These are phyloP conservation scores for Auricularia sp. DNA, from an alignment of 768 basidiomycete genomes.

Conservation along the genomic window DNA sequence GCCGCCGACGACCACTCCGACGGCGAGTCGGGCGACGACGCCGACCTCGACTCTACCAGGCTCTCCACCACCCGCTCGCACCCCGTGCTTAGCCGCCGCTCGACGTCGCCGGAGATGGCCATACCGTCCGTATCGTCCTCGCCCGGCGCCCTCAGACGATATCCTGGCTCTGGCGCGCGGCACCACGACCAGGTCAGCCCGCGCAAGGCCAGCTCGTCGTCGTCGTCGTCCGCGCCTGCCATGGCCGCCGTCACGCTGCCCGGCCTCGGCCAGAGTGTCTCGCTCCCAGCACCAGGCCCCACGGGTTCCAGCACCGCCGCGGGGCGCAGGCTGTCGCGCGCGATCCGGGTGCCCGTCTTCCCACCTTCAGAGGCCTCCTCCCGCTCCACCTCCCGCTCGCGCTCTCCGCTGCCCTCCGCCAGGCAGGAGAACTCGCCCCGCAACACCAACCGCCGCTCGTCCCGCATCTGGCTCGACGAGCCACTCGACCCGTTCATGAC, in stretches of 20 bases:
- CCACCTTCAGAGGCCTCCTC: conserved; percentile 74
- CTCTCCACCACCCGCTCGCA: conserved; percentile 8
- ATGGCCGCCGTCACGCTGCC: conserved; percentile 20
- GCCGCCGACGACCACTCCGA: conserved; percentile 17
- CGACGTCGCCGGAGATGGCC: conserved; percentile 3
- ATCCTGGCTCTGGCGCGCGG: conserved; percentile 12
- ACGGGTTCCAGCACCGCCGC: conserved; percentile 35
- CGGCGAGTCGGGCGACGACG: conserved; percentile 37
- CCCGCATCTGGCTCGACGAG: conserved; percentile 74
- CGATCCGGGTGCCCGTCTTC: conserved; percentile 65
- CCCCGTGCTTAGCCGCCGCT: not conserved
- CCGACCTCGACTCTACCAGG: not conserved
- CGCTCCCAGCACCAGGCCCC: conserved; percentile 41
- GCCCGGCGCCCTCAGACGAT: conserved; percentile 3
- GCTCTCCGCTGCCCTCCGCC: conserved; percentile 74
- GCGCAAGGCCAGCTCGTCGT: conserved; percentile 34
- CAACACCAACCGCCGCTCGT: conserved; percentile 57
- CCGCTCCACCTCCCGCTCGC: conserved; percentile 88
- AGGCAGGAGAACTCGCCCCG: conserved; percentile 18
- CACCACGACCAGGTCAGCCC: conserved; percentile 29
- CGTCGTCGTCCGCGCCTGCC: conserved; percentile 23
- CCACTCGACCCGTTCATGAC: conserved; percentile 84
- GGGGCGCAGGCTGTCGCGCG: conserved; percentile 76
- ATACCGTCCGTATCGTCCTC: conserved; percentile 1
- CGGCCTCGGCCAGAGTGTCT: conserved; percentile 18